A percentile compares a stretch with the other conserved stretches of the same genome.
Conservation (phyloP, 441 rosid genomes). For the Populus hybrid region DNA sequence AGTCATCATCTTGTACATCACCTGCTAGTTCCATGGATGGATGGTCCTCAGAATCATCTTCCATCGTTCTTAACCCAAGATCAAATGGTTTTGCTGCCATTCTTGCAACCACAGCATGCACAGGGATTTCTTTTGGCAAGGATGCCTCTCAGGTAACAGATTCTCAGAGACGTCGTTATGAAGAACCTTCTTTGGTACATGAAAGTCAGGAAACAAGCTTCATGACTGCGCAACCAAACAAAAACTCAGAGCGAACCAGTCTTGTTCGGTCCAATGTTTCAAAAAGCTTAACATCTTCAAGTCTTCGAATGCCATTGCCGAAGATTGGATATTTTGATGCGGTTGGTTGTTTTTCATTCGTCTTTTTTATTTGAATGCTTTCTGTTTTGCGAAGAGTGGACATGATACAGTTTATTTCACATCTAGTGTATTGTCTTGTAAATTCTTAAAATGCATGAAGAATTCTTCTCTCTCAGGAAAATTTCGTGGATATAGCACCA, state of each 20-base stretch:
- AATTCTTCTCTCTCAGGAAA: slow-evolving; percentile 22
- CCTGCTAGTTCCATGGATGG: slow-evolving; percentile 60
- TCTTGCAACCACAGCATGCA: slow-evolving; percentile 31
- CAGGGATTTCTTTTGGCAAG: slow-evolving; percentile 25
- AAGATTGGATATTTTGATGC: slow-evolving; percentile 92
- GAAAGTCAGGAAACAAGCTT: slow-evolving; percentile 22
- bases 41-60: slow-evolving; percentile 50
- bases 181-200: slow-evolving; percentile 26
- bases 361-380: background rate
- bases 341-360: slow-evolving; percentile 45
- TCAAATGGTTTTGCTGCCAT: slow-evolving; percentile 31
- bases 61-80: slow-evolving; percentile 40
- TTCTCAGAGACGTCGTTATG: slow-evolving; percentile 13
- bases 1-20: slow-evolving; percentile 28
- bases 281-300: slow-evolving; percentile 49
- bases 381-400: background rate
- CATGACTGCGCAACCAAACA: background rate
- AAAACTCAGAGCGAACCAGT: slow-evolving; percentile 8
- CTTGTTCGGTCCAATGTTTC: slow-evolving; percentile 13
- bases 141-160: slow-evolving; percentile 30
- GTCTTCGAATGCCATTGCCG: slow-evolving; percentile 92
- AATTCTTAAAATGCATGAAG: background rate
- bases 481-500: slow-evolving; percentile 19
- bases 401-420: background rate
- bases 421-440: background rate